Evolutionary conservation across 495 filamentous ascomycete species (phyloP).

Genomic region (Parathielavia appendiculata): DNA sequence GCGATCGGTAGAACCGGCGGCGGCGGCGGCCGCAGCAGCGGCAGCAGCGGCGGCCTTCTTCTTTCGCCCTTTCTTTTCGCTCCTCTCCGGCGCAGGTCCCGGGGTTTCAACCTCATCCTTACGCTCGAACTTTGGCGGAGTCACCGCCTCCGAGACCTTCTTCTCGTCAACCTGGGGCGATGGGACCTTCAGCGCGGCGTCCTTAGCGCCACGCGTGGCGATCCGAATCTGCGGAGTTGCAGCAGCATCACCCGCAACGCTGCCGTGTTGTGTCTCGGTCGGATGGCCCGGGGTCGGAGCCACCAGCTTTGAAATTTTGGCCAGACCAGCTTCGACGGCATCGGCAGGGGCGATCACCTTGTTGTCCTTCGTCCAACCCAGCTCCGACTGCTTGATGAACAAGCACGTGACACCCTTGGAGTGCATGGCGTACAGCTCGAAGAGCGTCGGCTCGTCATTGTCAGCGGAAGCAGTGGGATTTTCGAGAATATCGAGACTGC

Average conservation of each 20-base stretch:
- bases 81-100: conserved; percentile 38
- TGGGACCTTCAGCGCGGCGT: conserved; percentile 32
- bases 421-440: conserved; percentile 96
- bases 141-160: conserved; percentile 23
- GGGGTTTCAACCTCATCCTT: conserved; percentile 40
- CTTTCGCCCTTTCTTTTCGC: conserved; percentile 45
- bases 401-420: conserved; percentile 89
- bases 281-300: conserved; percentile 34
- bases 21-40: conserved; percentile 30
- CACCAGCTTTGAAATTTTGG: conserved; percentile 45
- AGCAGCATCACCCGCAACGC: conserved; percentile 9
- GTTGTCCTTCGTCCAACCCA: conserved; percentile 84
- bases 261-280: conserved; percentile 28
- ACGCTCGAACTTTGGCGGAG: conserved; percentile 36
- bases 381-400: conserved; percentile 74
- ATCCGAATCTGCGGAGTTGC: conserved; percentile 34
- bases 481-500: conserved; percentile 82
- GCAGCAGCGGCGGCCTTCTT: conserved; percentile 41
- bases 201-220: conserved; percentile 38
- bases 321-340: conserved; percentile 60
- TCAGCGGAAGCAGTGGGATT: conserved; percentile 50
- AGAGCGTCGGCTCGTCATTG: conserved; percentile 58
- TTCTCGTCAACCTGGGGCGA: conserved; percentile 30
- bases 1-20: conserved; percentile 17
- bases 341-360: conserved; percentile 73